These are phyloP conservation scores for Xerocomus spinulosus DNA, from an alignment of 768 basidiomycete species.

Conservation along the genomic window DNA sequence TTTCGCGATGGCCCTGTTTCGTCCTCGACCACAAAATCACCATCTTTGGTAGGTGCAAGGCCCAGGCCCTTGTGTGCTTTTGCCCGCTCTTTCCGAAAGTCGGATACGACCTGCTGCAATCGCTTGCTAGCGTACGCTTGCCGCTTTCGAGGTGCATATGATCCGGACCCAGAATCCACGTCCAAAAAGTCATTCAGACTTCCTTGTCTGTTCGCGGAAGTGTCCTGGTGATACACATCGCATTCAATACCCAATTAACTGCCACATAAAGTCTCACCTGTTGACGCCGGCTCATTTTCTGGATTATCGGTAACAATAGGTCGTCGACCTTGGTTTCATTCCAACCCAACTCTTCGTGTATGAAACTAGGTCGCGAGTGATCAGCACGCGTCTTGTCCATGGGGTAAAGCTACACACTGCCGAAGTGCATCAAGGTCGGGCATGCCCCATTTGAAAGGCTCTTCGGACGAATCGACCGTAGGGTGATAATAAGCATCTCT, in stretches of 20 bases:
- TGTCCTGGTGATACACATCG: slow-evolving; percentile 36
- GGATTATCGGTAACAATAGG: slow-evolving; percentile 86
- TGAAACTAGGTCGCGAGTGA: slow-evolving; percentile 44
- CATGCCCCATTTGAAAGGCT: slow-evolving; percentile 94
- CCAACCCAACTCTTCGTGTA: slow-evolving; percentile 81
- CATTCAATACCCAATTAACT: not conserved
- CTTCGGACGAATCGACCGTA: slow-evolving; percentile 83
- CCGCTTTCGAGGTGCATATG: slow-evolving; percentile 70
- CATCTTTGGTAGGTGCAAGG: slow-evolving; percentile 21
- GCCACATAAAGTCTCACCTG: slow-evolving; percentile 44
- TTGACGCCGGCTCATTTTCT: slow-evolving; percentile 76
- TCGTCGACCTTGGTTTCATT: slow-evolving; percentile 80
- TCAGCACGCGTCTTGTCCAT: slow-evolving; percentile 11
- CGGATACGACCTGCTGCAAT: slow-evolving; percentile 79
- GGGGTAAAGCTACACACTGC: slow-evolving; percentile 46
- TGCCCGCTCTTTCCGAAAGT: slow-evolving; percentile 56
- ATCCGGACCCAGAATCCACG: slow-evolving; percentile 59
- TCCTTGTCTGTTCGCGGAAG: slow-evolving; percentile 69
- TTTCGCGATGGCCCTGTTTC: slow-evolving; percentile 29
- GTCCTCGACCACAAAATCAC: slow-evolving; percentile 25
- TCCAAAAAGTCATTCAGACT: slow-evolving; percentile 76
- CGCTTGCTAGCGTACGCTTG: slow-evolving; percentile 84
- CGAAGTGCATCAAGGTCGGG: slow-evolving; percentile 94
- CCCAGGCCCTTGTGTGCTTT: slow-evolving; percentile 13
- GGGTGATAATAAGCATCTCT: slow-evolving; percentile 93